phyloP scores from a whole-genome alignment of 148 eudicot genomes.

The Nyssa sinensis region DNA sequence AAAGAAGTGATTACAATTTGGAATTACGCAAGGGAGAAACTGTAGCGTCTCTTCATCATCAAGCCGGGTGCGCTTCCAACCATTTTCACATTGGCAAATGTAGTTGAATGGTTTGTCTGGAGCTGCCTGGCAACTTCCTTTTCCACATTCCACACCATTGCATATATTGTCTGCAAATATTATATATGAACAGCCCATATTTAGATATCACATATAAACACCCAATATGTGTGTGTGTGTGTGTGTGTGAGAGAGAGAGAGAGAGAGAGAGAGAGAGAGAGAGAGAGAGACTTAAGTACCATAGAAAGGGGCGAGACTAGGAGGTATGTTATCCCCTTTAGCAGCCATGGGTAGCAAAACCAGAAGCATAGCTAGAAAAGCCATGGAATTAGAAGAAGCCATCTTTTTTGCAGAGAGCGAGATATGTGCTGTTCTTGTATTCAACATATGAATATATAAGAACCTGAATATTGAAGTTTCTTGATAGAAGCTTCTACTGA shows the following conservation, averaged over 20 bases:
- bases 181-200: no score
- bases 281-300: no score
- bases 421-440: no score
- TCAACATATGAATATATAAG: no score
- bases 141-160: constrained; percentile 54
- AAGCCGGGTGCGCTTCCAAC: constrained; percentile 55
- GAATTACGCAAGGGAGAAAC: no score
- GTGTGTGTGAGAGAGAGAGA: no score
- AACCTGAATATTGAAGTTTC: no score
- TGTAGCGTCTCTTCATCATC: constrained; percentile 38
- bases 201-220: no score
- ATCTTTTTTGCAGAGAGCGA: neutral
- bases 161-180: constrained; percentile 27
- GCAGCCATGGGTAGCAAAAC: constrained; percentile 15
- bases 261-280: no score
- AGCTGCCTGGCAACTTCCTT: constrained; percentile 49
- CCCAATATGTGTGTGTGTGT: no score
- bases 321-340: constrained; percentile 7
- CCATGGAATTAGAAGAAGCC: neutral
- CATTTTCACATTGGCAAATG: constrained; percentile 52
- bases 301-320: constrained; percentile 4
- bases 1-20: constrained; percentile 53
- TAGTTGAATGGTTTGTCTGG: constrained; percentile 44
- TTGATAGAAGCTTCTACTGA: no score
- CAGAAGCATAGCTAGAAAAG: constrained; percentile 13